A percentile compares a stretch with the other conserved stretches of the same genome.
phyloP scores from a whole-genome alignment of 2,329 filamentous ascomycete genomes.

The Neofusicoccum ribis region DNA sequence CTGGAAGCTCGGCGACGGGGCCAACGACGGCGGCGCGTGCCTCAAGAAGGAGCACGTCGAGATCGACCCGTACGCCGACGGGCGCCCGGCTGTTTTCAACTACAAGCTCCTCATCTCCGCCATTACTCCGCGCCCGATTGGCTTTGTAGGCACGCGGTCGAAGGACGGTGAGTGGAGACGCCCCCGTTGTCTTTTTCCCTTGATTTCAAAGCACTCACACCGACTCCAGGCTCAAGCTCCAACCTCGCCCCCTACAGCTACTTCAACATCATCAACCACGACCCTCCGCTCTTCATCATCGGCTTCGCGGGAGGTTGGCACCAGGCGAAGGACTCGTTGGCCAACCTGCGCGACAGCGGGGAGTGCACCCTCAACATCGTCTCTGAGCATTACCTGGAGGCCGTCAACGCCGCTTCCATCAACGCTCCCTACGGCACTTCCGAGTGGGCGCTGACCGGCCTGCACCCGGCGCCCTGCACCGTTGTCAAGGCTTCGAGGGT shows the following conservation, averaged over 20 bases:
- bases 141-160: slow-evolving; percentile 59
- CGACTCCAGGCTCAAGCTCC: slow-evolving; percentile 41
- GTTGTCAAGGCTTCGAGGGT: slow-evolving; percentile 72
- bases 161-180: slow-evolving; percentile 54
- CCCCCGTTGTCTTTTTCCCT: not conserved
- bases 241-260: slow-evolving; percentile 91
- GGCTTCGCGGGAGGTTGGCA: slow-evolving; percentile 59
- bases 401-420: slow-evolving; percentile 77
- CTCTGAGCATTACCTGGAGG: slow-evolving; percentile 79
- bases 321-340: slow-evolving; percentile 74
- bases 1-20: slow-evolving; percentile 67
- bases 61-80: slow-evolving; percentile 78
- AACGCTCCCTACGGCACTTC: slow-evolving; percentile 74
- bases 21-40: slow-evolving; percentile 57
- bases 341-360: slow-evolving; percentile 67
- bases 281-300: slow-evolving; percentile 79
- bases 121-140: slow-evolving; percentile 80
- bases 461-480: slow-evolving; percentile 67
- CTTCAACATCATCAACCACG: slow-evolving; percentile 79
- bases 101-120: slow-evolving; percentile 90
- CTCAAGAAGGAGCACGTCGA: slow-evolving; percentile 64
- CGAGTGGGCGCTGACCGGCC: slow-evolving; percentile 77
- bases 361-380: slow-evolving; percentile 90
- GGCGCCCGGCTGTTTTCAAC: slow-evolving; percentile 69
- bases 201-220: not conserved